Percentiles rank a stretch among this genome's conserved stretches.
Conservation (phyloP, 78 protist genomes). For the Neovahlkampfia damariscottae region DNA sequence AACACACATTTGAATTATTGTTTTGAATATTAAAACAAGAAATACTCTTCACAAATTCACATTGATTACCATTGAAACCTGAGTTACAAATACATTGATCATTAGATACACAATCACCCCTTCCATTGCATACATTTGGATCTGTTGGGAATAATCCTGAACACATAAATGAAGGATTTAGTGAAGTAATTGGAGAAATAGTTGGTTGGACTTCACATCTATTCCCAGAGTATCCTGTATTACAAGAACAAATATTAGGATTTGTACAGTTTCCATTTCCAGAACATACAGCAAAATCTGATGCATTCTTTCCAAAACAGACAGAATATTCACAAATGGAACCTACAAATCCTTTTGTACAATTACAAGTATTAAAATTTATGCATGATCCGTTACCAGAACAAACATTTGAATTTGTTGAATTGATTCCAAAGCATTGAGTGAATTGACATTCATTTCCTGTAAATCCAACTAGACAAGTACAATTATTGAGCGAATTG, state of each 20-base stretch:
- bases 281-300: background rate
- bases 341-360: background rate
- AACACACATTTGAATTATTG: background rate
- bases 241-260: background rate
- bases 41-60: too few species aligned
- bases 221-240: too few species aligned
- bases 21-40: background rate
- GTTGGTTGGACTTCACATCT: too few species aligned
- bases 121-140: background rate
- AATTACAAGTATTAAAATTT: background rate
- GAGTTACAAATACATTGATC: background rate
- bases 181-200: background rate
- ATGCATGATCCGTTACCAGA: background rate
- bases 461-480: background rate
- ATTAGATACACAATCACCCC: constrained; percentile 5
- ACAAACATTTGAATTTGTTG: background rate
- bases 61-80: background rate
- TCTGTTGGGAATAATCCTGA: background rate
- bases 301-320: background rate
- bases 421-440: background rate
- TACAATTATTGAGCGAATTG: background rate
- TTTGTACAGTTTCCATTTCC: background rate
- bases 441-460: background rate
- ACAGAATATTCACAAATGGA: background rate
- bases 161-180: background rate